Conservation (phyloP, 1,139 yeast genomes). For the Yamadazyma dushanensis region DNA sequence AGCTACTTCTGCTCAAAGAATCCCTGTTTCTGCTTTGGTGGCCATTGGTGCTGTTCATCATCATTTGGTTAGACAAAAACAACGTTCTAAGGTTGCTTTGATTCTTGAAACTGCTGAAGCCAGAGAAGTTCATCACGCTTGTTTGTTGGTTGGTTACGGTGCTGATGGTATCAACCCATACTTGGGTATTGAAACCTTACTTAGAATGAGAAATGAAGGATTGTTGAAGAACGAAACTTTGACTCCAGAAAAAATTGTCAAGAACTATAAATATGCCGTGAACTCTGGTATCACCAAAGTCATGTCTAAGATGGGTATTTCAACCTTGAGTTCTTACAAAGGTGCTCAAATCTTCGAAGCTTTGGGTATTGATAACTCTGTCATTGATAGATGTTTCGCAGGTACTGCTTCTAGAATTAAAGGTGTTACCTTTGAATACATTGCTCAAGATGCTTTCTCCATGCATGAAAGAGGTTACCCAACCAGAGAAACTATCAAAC, state of each 20-base stretch:
- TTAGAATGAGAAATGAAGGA: slow-evolving; percentile 81
- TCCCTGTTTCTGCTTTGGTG: slow-evolving; percentile 84
- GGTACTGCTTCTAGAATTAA: slow-evolving; percentile 97
- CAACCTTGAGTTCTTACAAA: slow-evolving; percentile 94
- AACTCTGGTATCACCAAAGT: slow-evolving; percentile 94
- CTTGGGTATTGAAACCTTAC: slow-evolving; percentile 84
- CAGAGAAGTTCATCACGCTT: slow-evolving; percentile 94
- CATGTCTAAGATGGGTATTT: slow-evolving; percentile 99
- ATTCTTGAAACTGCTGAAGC: slow-evolving; percentile 95
- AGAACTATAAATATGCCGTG: slow-evolving; percentile 77
- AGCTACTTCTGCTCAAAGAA: slow-evolving; percentile 56
- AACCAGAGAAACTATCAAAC: slow-evolving; percentile 66
- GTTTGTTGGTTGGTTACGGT: slow-evolving; percentile 94
- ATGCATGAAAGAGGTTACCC: slow-evolving; percentile 94
- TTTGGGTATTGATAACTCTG: slow-evolving; percentile 91
- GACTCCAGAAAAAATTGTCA: slow-evolving; percentile 58
- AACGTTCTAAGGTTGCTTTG: slow-evolving; percentile 92
- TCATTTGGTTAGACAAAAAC: slow-evolving; percentile 92
- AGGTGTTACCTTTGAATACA: slow-evolving; percentile 92
- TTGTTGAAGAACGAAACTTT: slow-evolving; percentile 61
- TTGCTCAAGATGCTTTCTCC: slow-evolving; percentile 95
- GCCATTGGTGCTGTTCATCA: slow-evolving; percentile 99
- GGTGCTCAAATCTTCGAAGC: slow-evolving; percentile 99
- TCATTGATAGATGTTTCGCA: slow-evolving; percentile 91
- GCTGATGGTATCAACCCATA: slow-evolving; percentile 96